These are phyloP conservation scores for Spiraea crenata DNA, from an alignment of 331 rosid genomes.

Conservation along the genomic window DNA sequence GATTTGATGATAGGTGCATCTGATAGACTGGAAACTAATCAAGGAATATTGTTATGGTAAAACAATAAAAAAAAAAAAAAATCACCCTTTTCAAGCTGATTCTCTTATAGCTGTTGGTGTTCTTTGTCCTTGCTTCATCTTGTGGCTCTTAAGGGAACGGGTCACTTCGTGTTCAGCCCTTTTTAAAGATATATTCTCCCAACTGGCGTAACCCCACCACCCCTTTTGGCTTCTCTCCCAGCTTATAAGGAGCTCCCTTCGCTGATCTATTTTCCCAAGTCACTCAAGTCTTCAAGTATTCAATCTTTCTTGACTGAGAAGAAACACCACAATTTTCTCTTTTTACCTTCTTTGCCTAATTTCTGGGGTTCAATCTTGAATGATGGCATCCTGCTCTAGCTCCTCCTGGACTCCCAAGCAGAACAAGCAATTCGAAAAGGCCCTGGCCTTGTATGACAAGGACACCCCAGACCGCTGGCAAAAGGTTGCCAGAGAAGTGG, in stretches of 20 bases:
- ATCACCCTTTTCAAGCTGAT: conserved; percentile 27
- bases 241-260: conserved; percentile 49
- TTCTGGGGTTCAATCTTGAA: neutral
- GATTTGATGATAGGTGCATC: neutral
- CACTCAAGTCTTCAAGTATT: conserved; percentile 16
- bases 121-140: conserved; percentile 30
- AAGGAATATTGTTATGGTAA: conserved; percentile 38
- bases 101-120: conserved; percentile 42
- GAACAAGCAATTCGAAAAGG: conserved; percentile 70
- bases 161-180: conserved; percentile 43
- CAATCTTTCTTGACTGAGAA: conserved; percentile 11
- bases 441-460: conserved; percentile 67
- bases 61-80: conserved; percentile 17
- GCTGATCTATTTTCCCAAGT: conserved; percentile 31
- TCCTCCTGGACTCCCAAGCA: conserved; percentile 70
- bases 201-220: conserved; percentile 42
- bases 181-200: conserved; percentile 64
- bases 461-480: conserved; percentile 90
- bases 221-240: conserved; percentile 30
- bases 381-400: conserved; percentile 46
- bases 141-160: conserved; percentile 36
- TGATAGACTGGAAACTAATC: neutral
- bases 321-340: neutral
- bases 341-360: neutral
- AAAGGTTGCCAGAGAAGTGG: conserved; percentile 60